Evolutionary conservation across 345 rosid species (phyloP), one percentile per base, ranked within the genome.

Genomic region (Nephelium lappaceum): DNA sequence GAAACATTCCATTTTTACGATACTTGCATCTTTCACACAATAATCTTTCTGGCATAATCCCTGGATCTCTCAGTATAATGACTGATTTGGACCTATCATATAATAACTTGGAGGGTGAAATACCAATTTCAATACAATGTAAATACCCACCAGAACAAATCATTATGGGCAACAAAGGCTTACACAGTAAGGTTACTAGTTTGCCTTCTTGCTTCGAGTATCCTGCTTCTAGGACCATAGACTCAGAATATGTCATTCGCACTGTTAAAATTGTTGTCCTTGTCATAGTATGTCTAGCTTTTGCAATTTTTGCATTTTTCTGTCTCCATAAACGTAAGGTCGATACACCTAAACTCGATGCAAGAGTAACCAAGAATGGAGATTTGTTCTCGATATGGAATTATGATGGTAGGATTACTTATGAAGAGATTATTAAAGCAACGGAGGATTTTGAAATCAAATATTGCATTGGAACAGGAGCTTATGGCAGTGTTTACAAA

Each of bases 371-470:
- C n/a, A 27, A 2, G 1, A 27, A 27, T 1, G 2, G 73, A 36
- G 68, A 77, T 68, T 1, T 77, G 0, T 77, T 77, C 60, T 69
- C 69, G 3, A 25, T 77, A 3, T 71, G 74, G 80, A 41, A 41
- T 41, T 41, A 41, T 41, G 43, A 41, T 41, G 43, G 8, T 4
- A 5, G 43, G 8, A 41, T 41, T 41, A 7, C 8, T 1, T 41
- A 41, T 41, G 43, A 41, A 41, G 43, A 41, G 0, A 41, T 41
- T 4, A 41, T 41, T 41, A 41, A 41, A 41, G 43, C 43, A 41
- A 41, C 43, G 8, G 43, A 41, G 43, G 8, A 41, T 41, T 41
- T 41, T 41, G 43, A 41, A 4, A 41, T 41, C 5, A 41, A 41
- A 41, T 41, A 41, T 41, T 41, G 43, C 8, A 41, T 41, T 41